Base-by-base conservation (phyloP, 2,329 filamentous ascomycete genomes). In the Stagonosporopsis vannaccii region DNA sequence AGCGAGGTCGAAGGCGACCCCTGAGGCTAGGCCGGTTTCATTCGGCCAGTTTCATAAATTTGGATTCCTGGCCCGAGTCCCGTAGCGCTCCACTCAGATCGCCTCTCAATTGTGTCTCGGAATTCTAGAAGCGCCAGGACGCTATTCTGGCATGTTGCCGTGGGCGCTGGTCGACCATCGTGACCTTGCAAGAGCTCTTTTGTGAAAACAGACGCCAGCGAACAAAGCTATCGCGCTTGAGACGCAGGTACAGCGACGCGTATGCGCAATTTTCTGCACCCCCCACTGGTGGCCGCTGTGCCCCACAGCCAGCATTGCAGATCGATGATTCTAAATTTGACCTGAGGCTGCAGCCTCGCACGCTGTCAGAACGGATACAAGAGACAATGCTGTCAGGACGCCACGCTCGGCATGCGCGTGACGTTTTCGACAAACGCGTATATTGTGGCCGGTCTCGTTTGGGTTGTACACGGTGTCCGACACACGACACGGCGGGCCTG, bases 1-100 rank as follows among this genome's bases (percentile, higher is more conserved):
- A 55, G 51, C 62, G 47, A 64, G 51, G 58, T 58, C 54, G 58
- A 60, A 48, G 50, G 51, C 47, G 55, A 53, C 49, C 67, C 67
- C 67, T 66, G 66, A 64, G 60, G 58, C 65, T 69, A 68, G 62
- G 53, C 49, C 62, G 36, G 41, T 43, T 43, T 43, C 17, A 68
- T 37, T 12, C 35, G 61, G 51, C 48, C 61, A 36, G 66, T 67
- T 69, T 67, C 61, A 64, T 46, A 57, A 49, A 44, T 35, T 59
- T 59, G 50, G 45, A 53, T 48, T 42, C 43, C 26, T 51, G 32
- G 37, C 43, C 54, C 54, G 55, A 53, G 44, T 44, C 12, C 54
- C 48, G 48, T 30, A 26, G 37, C 48, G 39, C 54, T 58, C 55
- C 49, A 53, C 55, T 42, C 15, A 15, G 37, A 51, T 53, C 33